These are phyloP conservation scores for Plasmodium adleri DNA, from an alignment of 169 alveolate genomes.

Conservation along the genomic window DNA sequence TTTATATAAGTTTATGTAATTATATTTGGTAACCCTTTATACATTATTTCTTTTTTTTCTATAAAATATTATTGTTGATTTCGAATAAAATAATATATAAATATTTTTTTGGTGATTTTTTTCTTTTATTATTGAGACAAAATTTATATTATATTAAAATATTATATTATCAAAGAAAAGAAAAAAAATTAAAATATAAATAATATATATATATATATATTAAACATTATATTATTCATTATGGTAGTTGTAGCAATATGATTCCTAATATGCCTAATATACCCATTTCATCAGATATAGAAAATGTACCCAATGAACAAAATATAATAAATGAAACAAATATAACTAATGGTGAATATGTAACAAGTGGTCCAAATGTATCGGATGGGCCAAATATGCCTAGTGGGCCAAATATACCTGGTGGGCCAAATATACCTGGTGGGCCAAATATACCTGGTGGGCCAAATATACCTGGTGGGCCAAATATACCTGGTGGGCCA, in stretches of 20 bases:
- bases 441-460: slow-evolving; percentile 4
- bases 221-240: background rate
- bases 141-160: too few relatives aligned
- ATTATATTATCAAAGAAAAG: background rate
- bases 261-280: slow-evolving; percentile 18
- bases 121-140: too few relatives aligned
- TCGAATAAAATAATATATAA: too few relatives aligned
- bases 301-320: slow-evolving; percentile 11
- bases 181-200: background rate
- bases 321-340: background rate
- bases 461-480: background rate
- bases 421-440: background rate
- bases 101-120: too few relatives aligned
- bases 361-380: background rate
- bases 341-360: background rate
- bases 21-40: too few relatives aligned
- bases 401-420: background rate
- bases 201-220: background rate
- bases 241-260: background rate
- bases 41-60: too few relatives aligned
- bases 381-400: slow-evolving; percentile 8
- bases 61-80: too few relatives aligned
- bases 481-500: background rate
- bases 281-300: slow-evolving; percentile 8
- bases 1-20: too few relatives aligned